A percentile compares a stretch with the other conserved stretches of the same genome.
Evolutionary conservation across 2,329 filamentous ascomycete genomes (phyloP).

Genomic region (Aspergillus brasiliensis): DNA sequence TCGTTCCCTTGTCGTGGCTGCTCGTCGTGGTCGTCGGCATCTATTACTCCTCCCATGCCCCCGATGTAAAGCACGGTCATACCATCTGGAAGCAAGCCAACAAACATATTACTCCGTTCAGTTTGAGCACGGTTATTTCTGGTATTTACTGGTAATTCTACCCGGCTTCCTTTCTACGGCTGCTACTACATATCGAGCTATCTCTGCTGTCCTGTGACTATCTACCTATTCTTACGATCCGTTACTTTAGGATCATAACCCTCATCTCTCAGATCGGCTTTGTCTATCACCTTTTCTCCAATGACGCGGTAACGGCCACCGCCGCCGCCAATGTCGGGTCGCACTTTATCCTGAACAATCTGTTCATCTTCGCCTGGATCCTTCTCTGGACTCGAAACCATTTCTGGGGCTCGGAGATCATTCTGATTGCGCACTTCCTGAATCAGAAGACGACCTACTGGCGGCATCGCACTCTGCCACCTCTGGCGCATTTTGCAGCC

Average conservation of each 20-base stretch:
- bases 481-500: constrained; percentile 74
- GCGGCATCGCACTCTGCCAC: constrained; percentile 70
- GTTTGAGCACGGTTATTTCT: constrained; percentile 65
- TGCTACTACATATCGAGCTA: background rate
- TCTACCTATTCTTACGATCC: background rate
- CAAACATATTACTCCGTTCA: constrained; percentile 70
- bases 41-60: constrained; percentile 70
- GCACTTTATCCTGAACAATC: constrained; percentile 84
- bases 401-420: constrained; percentile 74
- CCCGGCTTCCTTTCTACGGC: background rate
- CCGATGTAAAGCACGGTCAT: constrained; percentile 62
- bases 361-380: constrained; percentile 79
- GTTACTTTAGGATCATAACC: constrained; percentile 63
- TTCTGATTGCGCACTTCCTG: constrained; percentile 78
- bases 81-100: constrained; percentile 77
- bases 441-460: constrained; percentile 80
- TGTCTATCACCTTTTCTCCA: constrained; percentile 73
- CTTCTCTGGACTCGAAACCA: constrained; percentile 77
- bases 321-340: constrained; percentile 75
- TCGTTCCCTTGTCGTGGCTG: constrained; percentile 74
- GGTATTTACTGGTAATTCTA: constrained; percentile 72
- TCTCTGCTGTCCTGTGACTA: background rate
- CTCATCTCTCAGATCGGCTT: constrained; percentile 77
- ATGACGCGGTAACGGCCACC: constrained; percentile 63
- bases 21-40: constrained; percentile 71